Evolutionary conservation across 495 filamentous ascomycete species (phyloP).

Genomic region (Aspergillus mulundensis): DNA sequence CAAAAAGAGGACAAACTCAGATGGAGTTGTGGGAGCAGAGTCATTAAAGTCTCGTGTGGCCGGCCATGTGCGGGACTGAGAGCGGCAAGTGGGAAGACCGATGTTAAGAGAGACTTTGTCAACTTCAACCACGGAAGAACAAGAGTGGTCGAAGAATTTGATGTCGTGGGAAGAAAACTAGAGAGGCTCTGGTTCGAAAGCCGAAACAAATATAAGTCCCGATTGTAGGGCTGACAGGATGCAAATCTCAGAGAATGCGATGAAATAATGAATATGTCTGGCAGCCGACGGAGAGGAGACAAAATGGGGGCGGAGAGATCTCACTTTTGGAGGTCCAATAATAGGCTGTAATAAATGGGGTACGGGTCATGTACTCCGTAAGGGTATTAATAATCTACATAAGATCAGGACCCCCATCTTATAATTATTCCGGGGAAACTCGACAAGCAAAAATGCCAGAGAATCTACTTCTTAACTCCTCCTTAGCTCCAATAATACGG

Average conservation of each 20-base stretch:
- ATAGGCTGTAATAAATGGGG: conserved; percentile 6
- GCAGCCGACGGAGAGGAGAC: conserved; percentile 2
- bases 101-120: conserved; percentile 26
- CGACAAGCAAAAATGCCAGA: no score
- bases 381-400: conserved; percentile 7
- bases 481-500: no score
- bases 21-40: conserved; percentile 8
- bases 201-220: background rate
- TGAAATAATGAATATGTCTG: conserved; percentile 1
- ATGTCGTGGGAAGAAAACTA: background rate
- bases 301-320: conserved; percentile 12
- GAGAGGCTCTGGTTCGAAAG: background rate
- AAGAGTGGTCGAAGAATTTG: conserved; percentile 2
- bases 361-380: conserved; percentile 12
- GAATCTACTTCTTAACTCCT: no score
- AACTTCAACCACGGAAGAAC: conserved; percentile 19
- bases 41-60: conserved; percentile 19
- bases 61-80: conserved; percentile 27
- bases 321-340: conserved; percentile 8
- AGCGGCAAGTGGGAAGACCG: conserved; percentile 18
- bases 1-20: background rate
- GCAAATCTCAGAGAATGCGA: conserved; percentile 1
- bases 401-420: background rate
- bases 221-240: background rate
- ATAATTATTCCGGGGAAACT: background rate